These are phyloP conservation scores for Aspergillus luchuensis DNA, from an alignment of 2,329 filamentous ascomycete genomes.

Conservation along the genomic window DNA sequence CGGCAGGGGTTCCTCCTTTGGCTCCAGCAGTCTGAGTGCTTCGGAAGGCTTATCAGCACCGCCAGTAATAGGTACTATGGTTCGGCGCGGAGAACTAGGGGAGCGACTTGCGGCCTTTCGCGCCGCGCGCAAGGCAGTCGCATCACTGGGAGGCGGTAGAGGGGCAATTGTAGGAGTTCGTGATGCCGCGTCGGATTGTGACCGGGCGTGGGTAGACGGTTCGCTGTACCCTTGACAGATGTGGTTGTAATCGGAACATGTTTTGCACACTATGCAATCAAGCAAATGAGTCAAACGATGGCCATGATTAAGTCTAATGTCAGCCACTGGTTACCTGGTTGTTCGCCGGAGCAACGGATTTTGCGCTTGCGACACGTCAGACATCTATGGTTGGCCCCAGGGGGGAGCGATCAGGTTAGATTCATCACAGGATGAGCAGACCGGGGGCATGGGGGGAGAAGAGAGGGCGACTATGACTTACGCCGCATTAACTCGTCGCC, in stretches of 20 bases:
- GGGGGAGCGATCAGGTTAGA: conserved; percentile 1
- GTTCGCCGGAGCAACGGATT: conserved; percentile 73
- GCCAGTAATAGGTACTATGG: conserved; percentile 9
- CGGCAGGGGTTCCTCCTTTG: conserved; percentile 20
- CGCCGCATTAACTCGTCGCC: conserved; percentile 77
- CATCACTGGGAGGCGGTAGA: conserved; percentile 22
- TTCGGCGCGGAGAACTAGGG: conserved; percentile 25
- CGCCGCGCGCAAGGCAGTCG: conserved; percentile 16
- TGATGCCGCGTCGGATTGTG: conserved; percentile 33
- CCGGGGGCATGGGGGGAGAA: neutral
- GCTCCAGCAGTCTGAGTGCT: conserved; percentile 16
- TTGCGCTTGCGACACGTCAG: conserved; percentile 75
- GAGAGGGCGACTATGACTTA: conserved; percentile 45
- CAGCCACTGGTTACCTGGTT: conserved; percentile 51
- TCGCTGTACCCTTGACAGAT: conserved; percentile 69
- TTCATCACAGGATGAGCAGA: conserved; percentile 14
- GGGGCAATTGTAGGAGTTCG: conserved; percentile 25
- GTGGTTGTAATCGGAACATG: conserved; percentile 71
- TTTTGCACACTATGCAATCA: conserved; percentile 58
- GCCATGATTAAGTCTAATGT: neutral
- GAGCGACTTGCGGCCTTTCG: conserved; percentile 31
- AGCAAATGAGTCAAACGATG: conserved; percentile 7
- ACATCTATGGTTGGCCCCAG: conserved; percentile 52
- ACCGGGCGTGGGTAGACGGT: conserved; percentile 34
- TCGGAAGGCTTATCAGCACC: conserved; percentile 21